A percentile compares a stretch with the other conserved stretches of the same genome.
phyloP scores from a whole-genome alignment of 2,329 filamentous ascomycete genomes.

The Claviceps pazoutovae region DNA sequence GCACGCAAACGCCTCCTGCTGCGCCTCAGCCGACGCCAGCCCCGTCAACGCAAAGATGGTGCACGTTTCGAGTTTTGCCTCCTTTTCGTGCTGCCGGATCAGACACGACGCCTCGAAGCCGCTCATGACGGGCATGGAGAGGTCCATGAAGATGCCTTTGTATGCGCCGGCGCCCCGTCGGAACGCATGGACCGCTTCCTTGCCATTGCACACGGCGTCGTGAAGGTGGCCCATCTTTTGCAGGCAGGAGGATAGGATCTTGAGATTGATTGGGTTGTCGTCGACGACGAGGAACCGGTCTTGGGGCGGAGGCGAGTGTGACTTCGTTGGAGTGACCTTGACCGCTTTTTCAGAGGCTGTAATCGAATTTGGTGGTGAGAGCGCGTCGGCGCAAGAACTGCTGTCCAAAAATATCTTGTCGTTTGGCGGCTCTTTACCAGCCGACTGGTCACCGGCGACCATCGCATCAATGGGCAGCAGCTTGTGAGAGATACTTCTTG shows the following conservation, averaged over 20 bases:
- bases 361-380: background rate
- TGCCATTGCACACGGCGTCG: slow-evolving; percentile 13
- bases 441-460: background rate
- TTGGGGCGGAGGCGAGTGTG: background rate
- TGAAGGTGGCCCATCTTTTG: slow-evolving; percentile 13
- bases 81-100: slow-evolving; percentile 33
- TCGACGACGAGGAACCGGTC: slow-evolving; percentile 17
- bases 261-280: slow-evolving; percentile 23
- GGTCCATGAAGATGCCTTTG: slow-evolving; percentile 25
- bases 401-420: background rate
- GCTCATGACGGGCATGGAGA: slow-evolving; percentile 41
- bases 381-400: background rate
- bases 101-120: slow-evolving; percentile 30
- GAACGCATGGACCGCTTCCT: slow-evolving; percentile 16
- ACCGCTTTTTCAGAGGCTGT: background rate
- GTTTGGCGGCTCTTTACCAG: background rate
- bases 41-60: slow-evolving; percentile 37
- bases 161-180: slow-evolving; percentile 7
- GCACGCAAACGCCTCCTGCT: slow-evolving; percentile 35
- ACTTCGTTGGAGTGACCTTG: background rate
- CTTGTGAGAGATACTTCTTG: background rate
- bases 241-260: slow-evolving; percentile 16
- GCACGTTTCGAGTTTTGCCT: slow-evolving; percentile 24
- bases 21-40: slow-evolving; percentile 29
- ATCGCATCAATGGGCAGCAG: background rate